A percentile compares a stretch with the other conserved stretches of the same genome.
Conservation (phyloP, 1,139 yeast genomes). For the Yamadazyma sp. region DNA sequence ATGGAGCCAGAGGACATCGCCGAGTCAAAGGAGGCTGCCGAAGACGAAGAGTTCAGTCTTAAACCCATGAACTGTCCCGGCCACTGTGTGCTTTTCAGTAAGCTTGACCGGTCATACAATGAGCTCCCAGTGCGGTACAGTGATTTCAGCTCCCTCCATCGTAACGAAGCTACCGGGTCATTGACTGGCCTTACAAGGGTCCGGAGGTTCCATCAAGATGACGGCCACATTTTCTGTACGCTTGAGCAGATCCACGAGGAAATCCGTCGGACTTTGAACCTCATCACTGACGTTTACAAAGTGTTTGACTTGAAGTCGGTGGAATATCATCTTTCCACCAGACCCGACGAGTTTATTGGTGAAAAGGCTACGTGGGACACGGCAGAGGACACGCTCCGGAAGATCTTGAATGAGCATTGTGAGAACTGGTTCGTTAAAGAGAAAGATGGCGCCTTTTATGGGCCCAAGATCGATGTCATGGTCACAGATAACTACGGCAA, state of each 20-base stretch:
- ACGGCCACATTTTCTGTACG: constrained; percentile 95
- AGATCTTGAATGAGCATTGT: constrained; percentile 59
- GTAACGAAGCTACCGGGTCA: constrained; percentile 96
- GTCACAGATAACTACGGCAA: constrained; percentile 81
- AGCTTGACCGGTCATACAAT: constrained; percentile 81
- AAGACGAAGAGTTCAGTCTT: constrained; percentile 58
- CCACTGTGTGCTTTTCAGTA: constrained; percentile 83
- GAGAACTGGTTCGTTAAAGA: constrained; percentile 72
- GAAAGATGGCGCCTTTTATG: constrained; percentile 98
- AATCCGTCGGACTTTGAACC: constrained; percentile 74
- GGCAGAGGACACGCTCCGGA: constrained; percentile 74
- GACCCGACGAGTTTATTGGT: constrained; percentile 81
- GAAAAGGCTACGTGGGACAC: constrained; percentile 77
- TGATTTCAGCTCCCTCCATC: constrained; percentile 90
- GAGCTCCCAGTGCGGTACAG: constrained; percentile 89
- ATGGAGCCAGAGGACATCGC: constrained; percentile 19
- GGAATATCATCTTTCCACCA: constrained; percentile 85
- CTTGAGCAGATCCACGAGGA: constrained; percentile 79
- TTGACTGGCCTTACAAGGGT: constrained; percentile 92
- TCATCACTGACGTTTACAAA: constrained; percentile 72
- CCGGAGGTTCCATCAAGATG: constrained; percentile 97
- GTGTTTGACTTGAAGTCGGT: constrained; percentile 82
- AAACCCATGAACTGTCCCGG: constrained; percentile 99
- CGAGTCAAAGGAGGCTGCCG: constrained; percentile 3
- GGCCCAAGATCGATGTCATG: constrained; percentile 80